Evolutionary conservation across 106 monocot genomes (phyloP).

Genomic region (Apostasia ramifera): DNA sequence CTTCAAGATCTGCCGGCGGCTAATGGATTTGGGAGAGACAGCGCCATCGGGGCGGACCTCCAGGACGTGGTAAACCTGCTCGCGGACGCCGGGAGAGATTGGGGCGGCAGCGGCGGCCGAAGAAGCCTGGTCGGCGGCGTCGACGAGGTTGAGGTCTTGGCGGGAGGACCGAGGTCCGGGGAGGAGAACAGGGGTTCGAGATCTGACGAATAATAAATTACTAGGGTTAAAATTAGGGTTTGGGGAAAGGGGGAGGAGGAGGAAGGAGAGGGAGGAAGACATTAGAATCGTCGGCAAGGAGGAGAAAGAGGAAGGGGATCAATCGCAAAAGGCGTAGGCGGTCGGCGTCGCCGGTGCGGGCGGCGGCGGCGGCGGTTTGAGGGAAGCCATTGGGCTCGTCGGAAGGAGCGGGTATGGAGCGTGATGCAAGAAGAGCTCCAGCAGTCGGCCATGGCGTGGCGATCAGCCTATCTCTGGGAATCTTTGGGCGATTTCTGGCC

Average conservation of each 20-base stretch:
- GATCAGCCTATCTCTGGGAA: too few relatives aligned
- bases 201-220: not conserved
- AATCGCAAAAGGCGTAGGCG: too few relatives aligned
- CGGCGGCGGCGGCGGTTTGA: too few relatives aligned
- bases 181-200: not conserved
- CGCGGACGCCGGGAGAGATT: not conserved
- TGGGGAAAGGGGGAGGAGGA: not conserved
- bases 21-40: not conserved
- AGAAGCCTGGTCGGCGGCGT: not conserved
- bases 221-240: not conserved
- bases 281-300: not conserved
- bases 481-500: too few relatives aligned
- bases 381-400: too few relatives aligned
- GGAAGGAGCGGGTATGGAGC: too few relatives aligned
- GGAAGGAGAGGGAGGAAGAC: not conserved
- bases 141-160: not conserved
- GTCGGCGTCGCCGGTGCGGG: too few relatives aligned
- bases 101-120: not conserved
- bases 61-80: not conserved
- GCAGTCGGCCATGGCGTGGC: too few relatives aligned
- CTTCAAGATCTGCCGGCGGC: constrained; percentile 2
- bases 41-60: constrained; percentile 1
- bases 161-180: not conserved
- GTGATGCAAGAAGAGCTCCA: too few relatives aligned
- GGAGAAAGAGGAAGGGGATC: too few relatives aligned